These are phyloP conservation scores for Bruguiera gymnorhiza DNA, from an alignment of 345 rosid genomes.

Conservation along the genomic window DNA sequence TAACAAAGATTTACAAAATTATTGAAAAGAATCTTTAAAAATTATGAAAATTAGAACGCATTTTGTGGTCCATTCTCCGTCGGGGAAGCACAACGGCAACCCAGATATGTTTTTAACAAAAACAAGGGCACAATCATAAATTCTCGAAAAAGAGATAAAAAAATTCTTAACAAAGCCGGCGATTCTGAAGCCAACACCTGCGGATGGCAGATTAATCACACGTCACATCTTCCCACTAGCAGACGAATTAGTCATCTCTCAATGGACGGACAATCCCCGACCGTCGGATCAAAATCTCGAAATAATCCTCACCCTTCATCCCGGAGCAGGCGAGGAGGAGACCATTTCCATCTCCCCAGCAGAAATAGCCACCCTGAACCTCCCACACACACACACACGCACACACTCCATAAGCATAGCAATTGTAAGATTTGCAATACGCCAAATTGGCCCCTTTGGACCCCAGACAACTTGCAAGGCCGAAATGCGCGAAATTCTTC, in stretches of 20 bases:
- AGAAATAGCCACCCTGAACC: conserved; percentile 9
- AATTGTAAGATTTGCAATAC: too few species aligned
- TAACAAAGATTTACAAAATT: too few species aligned
- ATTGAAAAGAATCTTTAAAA: too few species aligned
- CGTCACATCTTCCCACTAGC: conserved; percentile 2
- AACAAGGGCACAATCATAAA: too few species aligned
- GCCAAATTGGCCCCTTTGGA: neutral
- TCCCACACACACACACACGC: too few species aligned
- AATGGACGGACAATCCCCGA: conserved; percentile 10
- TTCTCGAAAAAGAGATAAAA: neutral
- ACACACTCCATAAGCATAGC: too few species aligned
- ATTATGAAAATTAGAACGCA: too few species aligned
- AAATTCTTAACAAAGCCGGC: conserved; percentile 13
- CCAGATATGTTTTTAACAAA: neutral
- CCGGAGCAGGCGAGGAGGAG: neutral
- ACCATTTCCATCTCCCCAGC: neutral
- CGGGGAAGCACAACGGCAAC: neutral
- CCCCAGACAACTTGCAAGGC: neutral
- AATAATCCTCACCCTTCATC: too few species aligned
- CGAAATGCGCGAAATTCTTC: conserved; percentile 40
- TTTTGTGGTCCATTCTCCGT: neutral
- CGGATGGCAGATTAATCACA: conserved; percentile 20
- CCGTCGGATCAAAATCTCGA: conserved; percentile 13
- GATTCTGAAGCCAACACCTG: neutral
- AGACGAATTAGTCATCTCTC: conserved; percentile 9